Base-by-base conservation (phyloP, 164 flowering plant species). In the Paratinospora sagittata region DNA sequence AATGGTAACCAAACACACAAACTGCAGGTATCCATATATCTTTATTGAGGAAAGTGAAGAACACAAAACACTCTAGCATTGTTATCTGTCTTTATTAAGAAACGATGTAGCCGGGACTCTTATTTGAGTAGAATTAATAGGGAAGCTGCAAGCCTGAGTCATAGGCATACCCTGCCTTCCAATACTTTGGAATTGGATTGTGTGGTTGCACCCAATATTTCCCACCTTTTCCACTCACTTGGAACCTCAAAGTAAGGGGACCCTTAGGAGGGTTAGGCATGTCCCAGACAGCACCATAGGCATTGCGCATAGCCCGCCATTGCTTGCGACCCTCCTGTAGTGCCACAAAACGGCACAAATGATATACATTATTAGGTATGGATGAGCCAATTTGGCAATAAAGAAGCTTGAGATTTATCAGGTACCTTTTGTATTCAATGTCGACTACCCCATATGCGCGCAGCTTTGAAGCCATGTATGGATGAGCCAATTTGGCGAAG, bases 151-250 rank as follows among this genome's bases (percentile, higher is more conserved):
- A 60, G 61, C 41, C 27, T 0, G 93, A 74, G 78, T 87, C 88
- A 73, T 89, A 91, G 34, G 81, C 81, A 65, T 63, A 84, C 30
- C 97, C 97, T 55, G 84, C 80, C 77, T 88, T 84, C 98, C 97
- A 91, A 27, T 83, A 79, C 58, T 65, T 27, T 4, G 98, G 89
- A 34, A 93, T 80, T 24, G 67, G 83, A 66, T 73, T 78, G 16
- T 62, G 66, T 21, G 82, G 73, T 72, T 81, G 80, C 7, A 90
- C 78, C 88, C 87, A 87, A 16, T 66, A 77, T n/a, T 47, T 13
- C 12, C 83, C 89, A 9, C 66, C 81, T 17, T 65, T 68, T 12
- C 81, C 83, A 47, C 75, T 78, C 64, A 84, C 80, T 74, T 79
- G 87, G 72, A 91, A 49, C 84, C 96, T 82, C 75, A 91, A 27